Conservation (phyloP, 2,329 filamentous ascomycete species). For the Acrodontium crateriforme region DNA sequence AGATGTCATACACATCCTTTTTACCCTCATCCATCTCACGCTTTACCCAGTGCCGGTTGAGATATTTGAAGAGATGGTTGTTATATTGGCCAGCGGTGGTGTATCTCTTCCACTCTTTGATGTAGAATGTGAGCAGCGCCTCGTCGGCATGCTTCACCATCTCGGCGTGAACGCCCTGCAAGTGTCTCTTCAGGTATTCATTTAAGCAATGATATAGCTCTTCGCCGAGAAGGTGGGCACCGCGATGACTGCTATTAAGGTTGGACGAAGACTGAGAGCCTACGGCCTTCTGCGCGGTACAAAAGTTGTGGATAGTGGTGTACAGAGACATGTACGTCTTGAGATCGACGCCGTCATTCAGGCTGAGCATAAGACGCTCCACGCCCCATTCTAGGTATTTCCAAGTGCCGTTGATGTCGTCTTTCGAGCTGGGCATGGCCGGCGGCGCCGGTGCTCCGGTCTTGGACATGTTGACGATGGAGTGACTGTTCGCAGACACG, state of each 20-base stretch:
- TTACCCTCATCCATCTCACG: slow-evolving; percentile 97
- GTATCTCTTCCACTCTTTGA: slow-evolving; percentile 91
- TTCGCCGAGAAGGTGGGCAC: slow-evolving; percentile 87
- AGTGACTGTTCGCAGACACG: too few species aligned
- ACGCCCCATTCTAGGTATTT: slow-evolving; percentile 77
- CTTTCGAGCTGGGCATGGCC: slow-evolving; percentile 22
- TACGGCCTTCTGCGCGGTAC: slow-evolving; percentile 89
- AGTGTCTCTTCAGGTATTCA: slow-evolving; percentile 66
- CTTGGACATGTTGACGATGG: slow-evolving; percentile 15
- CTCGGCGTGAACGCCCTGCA: slow-evolving; percentile 54
- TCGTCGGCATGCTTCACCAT: slow-evolving; percentile 78
- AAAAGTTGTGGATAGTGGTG: slow-evolving; percentile 97
- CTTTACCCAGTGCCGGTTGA: slow-evolving; percentile 98
- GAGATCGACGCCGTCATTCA: slow-evolving; percentile 89
- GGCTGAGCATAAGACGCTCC: slow-evolving; percentile 81
- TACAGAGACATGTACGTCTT: slow-evolving; percentile 96
- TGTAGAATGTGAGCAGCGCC: slow-evolving; percentile 82
- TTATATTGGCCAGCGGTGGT: slow-evolving; percentile 94
- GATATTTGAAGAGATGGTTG: slow-evolving; percentile 89
- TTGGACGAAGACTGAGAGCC: slow-evolving; percentile 34
- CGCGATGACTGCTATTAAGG: slow-evolving; percentile 49
- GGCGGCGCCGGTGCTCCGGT: slow-evolving; percentile 11
- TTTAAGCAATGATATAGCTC: slow-evolving; percentile 90
- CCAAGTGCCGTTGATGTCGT: slow-evolving; percentile 44
- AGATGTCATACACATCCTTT: slow-evolving; percentile 96